Base-by-base conservation (phyloP, 1,139 yeast species). In the Yamadazyma siamensis region DNA sequence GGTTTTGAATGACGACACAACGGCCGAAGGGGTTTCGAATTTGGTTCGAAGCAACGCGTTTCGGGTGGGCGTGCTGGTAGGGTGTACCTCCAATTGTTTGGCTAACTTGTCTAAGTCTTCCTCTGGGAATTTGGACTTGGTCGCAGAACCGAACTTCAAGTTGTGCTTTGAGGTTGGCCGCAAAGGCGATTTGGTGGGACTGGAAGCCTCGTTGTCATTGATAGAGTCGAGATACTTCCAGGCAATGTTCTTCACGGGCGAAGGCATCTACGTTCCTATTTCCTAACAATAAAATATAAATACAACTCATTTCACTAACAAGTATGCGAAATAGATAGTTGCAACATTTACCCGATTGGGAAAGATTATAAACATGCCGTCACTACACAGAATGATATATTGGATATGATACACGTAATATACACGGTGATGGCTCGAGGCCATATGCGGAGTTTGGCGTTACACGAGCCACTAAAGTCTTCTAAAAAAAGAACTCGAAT, bases 11-110 rank as follows among this genome's bases (percentile, higher is more conserved):
- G 71, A 59, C 1, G 69, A 59, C 2, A 68, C 67, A 0, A 73
- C 68, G 1, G 65, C 74, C 7, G 71, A 65, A 2, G 71, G 70
- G 0, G 71, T 56, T 34, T 65, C 72, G 38, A 59, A 68, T 27
- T 57, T 54, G n/a, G 64, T 46, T 26, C 64, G 48, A 12, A 65
- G 45, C 16, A 60, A 42, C 3, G 54, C 56, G 2, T 57, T 52
- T 31, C 55, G 60, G 13, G 58, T 45, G 5, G 65, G 60, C 17
- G 55, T 47, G 4, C 47, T 29, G 2, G 46, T 26, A 2, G 60
- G 55, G 4, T 55, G 50, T 14, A 58, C 43, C 34, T 62, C 53
- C 39, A 68, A 47, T 41, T 68, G 65, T 28, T 56, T 50, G 4
- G 73, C 73, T 32, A 68, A 49, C 13, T 46, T 55, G 29, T 68